Conservation (phyloP, 2,329 filamentous ascomycete genomes). For the Dactylonectria estremocensis region DNA sequence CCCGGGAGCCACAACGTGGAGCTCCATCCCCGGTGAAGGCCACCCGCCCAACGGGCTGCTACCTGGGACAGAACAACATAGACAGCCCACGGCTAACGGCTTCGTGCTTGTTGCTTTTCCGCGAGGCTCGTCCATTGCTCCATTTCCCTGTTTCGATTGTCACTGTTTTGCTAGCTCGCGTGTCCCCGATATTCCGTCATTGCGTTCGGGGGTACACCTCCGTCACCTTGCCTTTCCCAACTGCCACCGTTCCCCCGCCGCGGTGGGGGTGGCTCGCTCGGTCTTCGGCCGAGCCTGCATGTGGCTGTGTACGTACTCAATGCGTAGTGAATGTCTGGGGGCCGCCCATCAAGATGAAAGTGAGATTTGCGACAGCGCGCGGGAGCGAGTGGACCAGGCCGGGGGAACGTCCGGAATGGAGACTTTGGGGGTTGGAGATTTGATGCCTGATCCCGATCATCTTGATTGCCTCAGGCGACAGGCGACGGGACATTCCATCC, state of each 20-base stretch:
- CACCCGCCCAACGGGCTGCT: neutral
- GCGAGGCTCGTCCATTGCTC: neutral
- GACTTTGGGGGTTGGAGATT: constrained; percentile 10
- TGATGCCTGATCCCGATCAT: constrained; percentile 3
- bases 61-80: no score
- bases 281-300: constrained; percentile 27
- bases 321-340: neutral
- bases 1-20: constrained; percentile 14
- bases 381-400: neutral
- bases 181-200: neutral
- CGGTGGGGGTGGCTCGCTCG: constrained; percentile 47
- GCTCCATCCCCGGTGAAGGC: constrained; percentile 7
- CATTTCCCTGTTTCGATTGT: neutral
- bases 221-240: neutral
- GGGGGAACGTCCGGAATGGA: constrained; percentile 2
- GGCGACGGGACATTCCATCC: neutral
- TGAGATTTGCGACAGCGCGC: neutral
- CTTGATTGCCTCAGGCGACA: neutral
- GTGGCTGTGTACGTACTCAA: constrained; percentile 14
- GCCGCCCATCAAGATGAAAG: neutral
- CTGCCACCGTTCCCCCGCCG: constrained; percentile 14
- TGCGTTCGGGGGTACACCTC: constrained; percentile 24
- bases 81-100: neutral
- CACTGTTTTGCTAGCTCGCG: neutral
- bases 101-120: neutral